Evolutionary conservation across 2,329 filamentous ascomycete species (phyloP).

Genomic region (Akanthomyces dipterigenus): DNA sequence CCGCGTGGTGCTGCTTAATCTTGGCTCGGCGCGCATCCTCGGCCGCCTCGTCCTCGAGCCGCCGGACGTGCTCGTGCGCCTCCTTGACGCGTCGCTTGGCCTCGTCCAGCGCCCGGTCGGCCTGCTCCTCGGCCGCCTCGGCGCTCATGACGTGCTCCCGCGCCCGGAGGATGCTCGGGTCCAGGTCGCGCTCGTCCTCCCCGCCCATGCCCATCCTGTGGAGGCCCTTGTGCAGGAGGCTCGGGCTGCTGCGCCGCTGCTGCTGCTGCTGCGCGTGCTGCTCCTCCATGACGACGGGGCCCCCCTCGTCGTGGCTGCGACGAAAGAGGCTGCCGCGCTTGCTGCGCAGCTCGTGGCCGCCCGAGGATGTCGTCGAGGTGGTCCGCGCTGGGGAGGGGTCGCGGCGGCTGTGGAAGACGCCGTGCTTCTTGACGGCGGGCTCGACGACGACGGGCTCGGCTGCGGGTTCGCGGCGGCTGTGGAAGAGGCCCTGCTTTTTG

Average conservation of each 20-base stretch:
- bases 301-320: conserved; percentile 20
- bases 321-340: conserved; percentile 21
- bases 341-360: conserved; percentile 11
- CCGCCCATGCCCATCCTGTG: conserved; percentile 37
- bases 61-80: conserved; percentile 56
- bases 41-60: conserved; percentile 57
- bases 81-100: conserved; percentile 54
- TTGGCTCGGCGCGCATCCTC: conserved; percentile 59
- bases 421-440: conserved; percentile 25
- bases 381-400: conserved; percentile 22
- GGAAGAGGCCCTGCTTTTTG: conserved; percentile 32
- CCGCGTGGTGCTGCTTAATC: conserved; percentile 61
- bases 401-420: conserved; percentile 31
- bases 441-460: conserved; percentile 28
- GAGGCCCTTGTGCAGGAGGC: conserved; percentile 29
- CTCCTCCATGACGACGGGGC: conserved; percentile 19
- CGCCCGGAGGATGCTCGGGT: conserved; percentile 56
- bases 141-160: conserved; percentile 55
- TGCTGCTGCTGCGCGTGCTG: background rate
- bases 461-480: conserved; percentile 23
- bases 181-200: conserved; percentile 37
- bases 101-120: conserved; percentile 54
- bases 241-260: conserved; percentile 14
- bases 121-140: conserved; percentile 57
- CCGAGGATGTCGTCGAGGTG: conserved; percentile 17